Evolutionary conservation across 2,329 filamentous ascomycete genomes (phyloP).

Genomic region (Fusarium citri): DNA sequence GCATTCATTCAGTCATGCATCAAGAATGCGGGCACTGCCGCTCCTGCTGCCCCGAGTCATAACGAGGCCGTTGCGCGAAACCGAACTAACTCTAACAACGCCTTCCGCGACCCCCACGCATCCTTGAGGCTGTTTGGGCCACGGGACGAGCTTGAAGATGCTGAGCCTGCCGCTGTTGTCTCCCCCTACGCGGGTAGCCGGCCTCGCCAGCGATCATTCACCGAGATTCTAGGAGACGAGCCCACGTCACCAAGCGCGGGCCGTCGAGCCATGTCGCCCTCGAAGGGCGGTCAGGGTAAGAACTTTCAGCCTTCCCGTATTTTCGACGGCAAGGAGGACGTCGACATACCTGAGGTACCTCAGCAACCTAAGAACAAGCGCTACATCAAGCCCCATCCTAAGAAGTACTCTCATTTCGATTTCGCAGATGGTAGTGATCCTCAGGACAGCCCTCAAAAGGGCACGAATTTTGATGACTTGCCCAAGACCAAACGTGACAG

Average conservation of each 20-base stretch:
- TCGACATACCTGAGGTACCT: slow-evolving; percentile 56
- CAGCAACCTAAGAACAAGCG: slow-evolving; percentile 57
- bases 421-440: slow-evolving; percentile 75
- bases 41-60: slow-evolving; percentile 49
- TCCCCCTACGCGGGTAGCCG: slow-evolving; percentile 70
- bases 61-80: slow-evolving; percentile 57
- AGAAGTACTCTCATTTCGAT: slow-evolving; percentile 88
- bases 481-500: slow-evolving; percentile 73
- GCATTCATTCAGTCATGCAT: slow-evolving; percentile 76
- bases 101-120: slow-evolving; percentile 73
- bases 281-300: slow-evolving; percentile 66
- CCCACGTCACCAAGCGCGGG: slow-evolving; percentile 60
- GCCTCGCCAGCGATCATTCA: slow-evolving; percentile 75
- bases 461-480: slow-evolving; percentile 54
- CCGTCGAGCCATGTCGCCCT: slow-evolving; percentile 64
- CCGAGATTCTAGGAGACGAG: slow-evolving; percentile 76
- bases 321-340: slow-evolving; percentile 66
- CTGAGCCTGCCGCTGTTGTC: slow-evolving; percentile 61
- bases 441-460: slow-evolving; percentile 59
- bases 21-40: slow-evolving; percentile 58
- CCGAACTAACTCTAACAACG: slow-evolving; percentile 65
- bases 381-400: slow-evolving; percentile 74
- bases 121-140: slow-evolving; percentile 80
- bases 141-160: slow-evolving; percentile 70
- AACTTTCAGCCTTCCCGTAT: slow-evolving; percentile 72